Conservation (phyloP, 148 eudicot species). For the Drosera capensis region DNA sequence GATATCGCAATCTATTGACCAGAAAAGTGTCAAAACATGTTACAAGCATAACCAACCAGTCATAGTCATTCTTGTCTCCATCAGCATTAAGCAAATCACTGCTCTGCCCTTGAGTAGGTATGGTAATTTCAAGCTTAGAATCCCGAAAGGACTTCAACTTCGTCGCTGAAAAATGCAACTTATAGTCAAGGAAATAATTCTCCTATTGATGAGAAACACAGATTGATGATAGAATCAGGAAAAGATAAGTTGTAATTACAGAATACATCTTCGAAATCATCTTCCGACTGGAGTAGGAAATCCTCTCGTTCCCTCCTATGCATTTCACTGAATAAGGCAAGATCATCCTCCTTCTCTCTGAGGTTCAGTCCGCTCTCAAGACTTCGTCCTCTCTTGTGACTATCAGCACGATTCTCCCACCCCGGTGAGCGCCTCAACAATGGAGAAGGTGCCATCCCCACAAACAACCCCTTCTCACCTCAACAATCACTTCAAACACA, state of each 20-base stretch:
- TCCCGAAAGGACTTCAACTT: slow-evolving; percentile 49
- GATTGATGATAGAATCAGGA: too few species aligned
- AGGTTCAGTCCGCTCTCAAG: slow-evolving; percentile 46
- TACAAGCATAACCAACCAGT: slow-evolving; percentile 63
- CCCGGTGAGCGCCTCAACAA: slow-evolving; percentile 57
- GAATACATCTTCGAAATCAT: slow-evolving; percentile 62
- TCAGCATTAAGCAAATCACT: slow-evolving; percentile 73
- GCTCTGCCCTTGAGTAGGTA: slow-evolving; percentile 71
- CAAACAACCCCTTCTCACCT: slow-evolving; percentile 5
- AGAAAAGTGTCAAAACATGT: too few species aligned
- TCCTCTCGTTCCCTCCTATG: slow-evolving; percentile 54
- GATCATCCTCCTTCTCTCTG: slow-evolving; percentile 77
- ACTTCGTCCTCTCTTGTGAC: slow-evolving; percentile 86
- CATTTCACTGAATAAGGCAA: slow-evolving; percentile 72
- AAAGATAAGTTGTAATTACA: slow-evolving; percentile 29
- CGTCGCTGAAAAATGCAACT: slow-evolving; percentile 31
- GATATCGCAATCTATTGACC: too few species aligned
- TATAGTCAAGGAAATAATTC: neutral
- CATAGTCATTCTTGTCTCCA: slow-evolving; percentile 86
- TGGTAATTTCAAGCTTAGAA: slow-evolving; percentile 49
- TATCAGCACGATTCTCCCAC: slow-evolving; percentile 41
- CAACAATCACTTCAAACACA: slow-evolving; percentile 4
- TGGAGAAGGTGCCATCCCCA: slow-evolving; percentile 77
- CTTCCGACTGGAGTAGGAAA: slow-evolving; percentile 71
- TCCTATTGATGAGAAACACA: too few species aligned